A percentile compares a stretch with the other conserved stretches of the same genome.
Conservation (phyloP, 208 protist genomes). For the Trypanosoma rangeli region DNA sequence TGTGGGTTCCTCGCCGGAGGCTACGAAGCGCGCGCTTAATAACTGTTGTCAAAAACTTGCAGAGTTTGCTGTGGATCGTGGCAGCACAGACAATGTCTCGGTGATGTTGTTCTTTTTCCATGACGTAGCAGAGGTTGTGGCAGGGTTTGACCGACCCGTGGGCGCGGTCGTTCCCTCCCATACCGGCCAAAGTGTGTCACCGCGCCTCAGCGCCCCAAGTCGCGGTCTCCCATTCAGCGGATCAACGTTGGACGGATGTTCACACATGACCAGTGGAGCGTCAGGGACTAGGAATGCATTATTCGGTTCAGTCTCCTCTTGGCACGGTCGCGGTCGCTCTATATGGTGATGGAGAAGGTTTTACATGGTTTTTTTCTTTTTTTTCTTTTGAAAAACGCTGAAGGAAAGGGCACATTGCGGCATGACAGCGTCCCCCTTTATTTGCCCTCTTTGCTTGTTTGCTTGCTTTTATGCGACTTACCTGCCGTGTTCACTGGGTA, state of each 20-base stretch:
- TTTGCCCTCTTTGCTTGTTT: not conserved
- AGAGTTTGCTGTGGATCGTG: conserved; percentile 78
- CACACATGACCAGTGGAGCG: not conserved
- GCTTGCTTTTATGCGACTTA: not conserved
- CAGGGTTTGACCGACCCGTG: conserved; percentile 34
- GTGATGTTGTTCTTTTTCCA: conserved; percentile 82
- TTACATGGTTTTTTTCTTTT: not conserved
- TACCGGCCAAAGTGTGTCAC: not conserved
- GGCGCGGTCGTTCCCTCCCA: not conserved
- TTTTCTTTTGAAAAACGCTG: not conserved
- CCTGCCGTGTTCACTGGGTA: too few relatives aligned
- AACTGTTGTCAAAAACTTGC: conserved; percentile 82
- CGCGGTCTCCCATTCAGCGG: not conserved
- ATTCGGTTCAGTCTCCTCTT: conserved; percentile 1
- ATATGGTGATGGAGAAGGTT: conserved; percentile 19
- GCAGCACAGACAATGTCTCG: conserved; percentile 82
- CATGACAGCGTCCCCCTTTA: not conserved
- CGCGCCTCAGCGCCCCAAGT: conserved; percentile 9
- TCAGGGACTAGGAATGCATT: not conserved
- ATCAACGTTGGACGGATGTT: not conserved
- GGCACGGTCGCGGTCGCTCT: conserved; percentile 9
- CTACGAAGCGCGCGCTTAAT: conserved; percentile 52
- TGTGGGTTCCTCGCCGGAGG: conserved; percentile 47
- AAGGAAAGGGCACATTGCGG: not conserved
- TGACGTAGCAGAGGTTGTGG: conserved; percentile 69